These are phyloP conservation scores for Hygrophoropsis aurantiaca DNA, from an alignment of 768 basidiomycete genomes.

Conservation along the genomic window DNA sequence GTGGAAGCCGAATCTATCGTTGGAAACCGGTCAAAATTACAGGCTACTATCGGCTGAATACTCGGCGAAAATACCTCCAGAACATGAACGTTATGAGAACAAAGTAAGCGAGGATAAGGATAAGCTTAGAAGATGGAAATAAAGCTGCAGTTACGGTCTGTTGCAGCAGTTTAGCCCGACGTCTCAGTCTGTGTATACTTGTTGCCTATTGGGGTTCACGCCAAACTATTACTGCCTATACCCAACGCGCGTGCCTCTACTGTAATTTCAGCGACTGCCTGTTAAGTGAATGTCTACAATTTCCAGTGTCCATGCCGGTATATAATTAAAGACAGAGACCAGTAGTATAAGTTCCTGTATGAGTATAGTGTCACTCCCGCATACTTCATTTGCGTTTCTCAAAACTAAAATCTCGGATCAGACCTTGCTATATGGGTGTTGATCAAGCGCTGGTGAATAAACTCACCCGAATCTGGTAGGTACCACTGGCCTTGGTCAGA, in stretches of 20 bases:
- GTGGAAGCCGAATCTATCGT: constrained; percentile 82
- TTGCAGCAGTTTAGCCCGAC: constrained; percentile 2
- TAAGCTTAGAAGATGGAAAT: too few relatives aligned
- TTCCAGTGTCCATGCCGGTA: constrained; percentile 16
- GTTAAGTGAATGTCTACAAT: too few relatives aligned
- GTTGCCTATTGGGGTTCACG: constrained; percentile 26
- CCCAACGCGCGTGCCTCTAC: too few relatives aligned
- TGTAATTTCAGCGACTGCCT: too few relatives aligned
- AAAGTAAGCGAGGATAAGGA: constrained; percentile 1
- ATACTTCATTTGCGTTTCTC: constrained; percentile 19
- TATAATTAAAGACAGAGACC: constrained; percentile 17
- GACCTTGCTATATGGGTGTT: neutral
- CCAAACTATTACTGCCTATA: neutral
- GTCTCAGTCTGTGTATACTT: constrained; percentile 8
- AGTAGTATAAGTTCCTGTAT: constrained; percentile 10
- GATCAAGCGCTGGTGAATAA: neutral
- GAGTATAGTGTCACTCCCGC: constrained; percentile 20
- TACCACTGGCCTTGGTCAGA: constrained; percentile 89
- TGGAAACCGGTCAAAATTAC: constrained; percentile 5
- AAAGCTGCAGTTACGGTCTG: neutral
- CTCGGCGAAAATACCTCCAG: constrained; percentile 40
- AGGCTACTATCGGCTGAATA: neutral
- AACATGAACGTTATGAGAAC: constrained; percentile 34
- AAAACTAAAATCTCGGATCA: constrained; percentile 22
- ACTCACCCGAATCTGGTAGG: constrained; percentile 92